Evolutionary conservation across 2,329 filamentous ascomycete genomes (phyloP).

Genomic region (Phaeosphaeria sp.): DNA sequence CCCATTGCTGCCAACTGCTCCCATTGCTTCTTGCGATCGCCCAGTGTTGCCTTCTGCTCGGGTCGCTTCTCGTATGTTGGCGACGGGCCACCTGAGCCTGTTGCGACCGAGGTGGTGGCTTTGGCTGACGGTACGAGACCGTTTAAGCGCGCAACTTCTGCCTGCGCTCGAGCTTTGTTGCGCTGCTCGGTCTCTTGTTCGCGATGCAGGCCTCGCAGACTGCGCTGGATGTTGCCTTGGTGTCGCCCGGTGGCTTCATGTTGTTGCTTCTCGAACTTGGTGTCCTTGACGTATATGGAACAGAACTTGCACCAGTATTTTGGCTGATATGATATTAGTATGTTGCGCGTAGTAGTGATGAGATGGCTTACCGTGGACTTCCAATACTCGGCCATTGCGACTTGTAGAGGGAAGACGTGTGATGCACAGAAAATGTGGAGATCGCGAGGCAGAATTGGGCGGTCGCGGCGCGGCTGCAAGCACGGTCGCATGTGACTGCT

Average conservation of each 20-base stretch:
- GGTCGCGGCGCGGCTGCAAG: neutral
- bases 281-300: conserved; percentile 88
- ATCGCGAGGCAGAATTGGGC: neutral
- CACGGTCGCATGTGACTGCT: neutral
- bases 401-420: neutral
- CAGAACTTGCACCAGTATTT: conserved; percentile 99
- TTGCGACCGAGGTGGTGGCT: conserved; percentile 42
- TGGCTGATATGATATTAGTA: conserved; percentile 56
- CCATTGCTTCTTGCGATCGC: conserved; percentile 81
- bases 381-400: conserved; percentile 92
- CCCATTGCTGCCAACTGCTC: conserved; percentile 89
- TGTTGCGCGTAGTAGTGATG: neutral
- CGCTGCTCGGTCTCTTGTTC: conserved; percentile 80
- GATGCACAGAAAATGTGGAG: neutral
- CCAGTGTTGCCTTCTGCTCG: conserved; percentile 59
- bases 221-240: conserved; percentile 85
- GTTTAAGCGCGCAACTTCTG: conserved; percentile 86
- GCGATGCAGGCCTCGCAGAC: conserved; percentile 86
- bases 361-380: conserved; percentile 75
- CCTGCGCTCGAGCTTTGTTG: conserved; percentile 81
- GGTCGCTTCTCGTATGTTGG: conserved; percentile 42
- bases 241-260: conserved; percentile 88
- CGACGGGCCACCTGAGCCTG: conserved; percentile 28
- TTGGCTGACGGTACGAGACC: conserved; percentile 65
- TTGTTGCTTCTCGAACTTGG: conserved; percentile 84